Percentiles rank a stretch among this genome's conserved stretches.
Conservation (phyloP, 495 filamentous ascomycete genomes). For the Elaphomyces granulatus region DNA sequence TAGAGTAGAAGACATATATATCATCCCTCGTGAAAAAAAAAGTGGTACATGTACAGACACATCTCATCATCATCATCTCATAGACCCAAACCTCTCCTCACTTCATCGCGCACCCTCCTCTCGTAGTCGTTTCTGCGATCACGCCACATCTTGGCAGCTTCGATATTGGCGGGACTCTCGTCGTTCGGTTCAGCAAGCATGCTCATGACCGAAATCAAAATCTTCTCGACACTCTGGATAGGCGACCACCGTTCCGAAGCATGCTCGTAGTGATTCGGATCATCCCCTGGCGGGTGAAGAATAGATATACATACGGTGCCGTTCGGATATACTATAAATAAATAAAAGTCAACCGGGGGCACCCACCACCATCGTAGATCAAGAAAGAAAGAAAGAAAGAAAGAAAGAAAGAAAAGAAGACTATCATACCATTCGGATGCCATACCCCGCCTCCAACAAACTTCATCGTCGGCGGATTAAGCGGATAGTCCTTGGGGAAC, state of each 20-base stretch:
- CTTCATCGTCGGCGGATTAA: conserved; percentile 86
- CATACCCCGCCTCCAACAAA: conserved; percentile 77
- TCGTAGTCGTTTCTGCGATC: conserved; percentile 77
- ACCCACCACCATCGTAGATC: not conserved
- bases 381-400: conserved; percentile 4
- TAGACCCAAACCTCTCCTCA: conserved; percentile 48
- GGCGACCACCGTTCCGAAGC: conserved; percentile 92
- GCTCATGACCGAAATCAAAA: conserved; percentile 93
- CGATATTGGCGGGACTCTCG: conserved; percentile 94
- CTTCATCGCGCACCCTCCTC: conserved; percentile 67
- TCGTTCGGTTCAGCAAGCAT: conserved; percentile 99
- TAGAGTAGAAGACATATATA: not conserved
- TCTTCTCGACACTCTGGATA: conserved; percentile 97
- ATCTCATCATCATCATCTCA: conserved; percentile 7
- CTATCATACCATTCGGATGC: conserved; percentile 89
- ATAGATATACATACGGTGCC: conserved; percentile 95
- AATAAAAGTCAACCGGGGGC: not conserved
- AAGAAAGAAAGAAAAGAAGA: conserved; percentile 1
- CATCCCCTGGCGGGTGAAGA: conserved; percentile 94
- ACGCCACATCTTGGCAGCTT: conserved; percentile 98
- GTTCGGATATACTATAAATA: conserved; percentile 63
- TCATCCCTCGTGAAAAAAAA: conserved; percentile 3
- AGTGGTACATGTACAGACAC: not conserved
- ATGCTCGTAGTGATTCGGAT: conserved; percentile 97
- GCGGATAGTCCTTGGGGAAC: conserved; percentile 92